phyloP scores from a whole-genome alignment of 2,329 filamentous ascomycete species.

The Phyllosticta citriasiana region DNA sequence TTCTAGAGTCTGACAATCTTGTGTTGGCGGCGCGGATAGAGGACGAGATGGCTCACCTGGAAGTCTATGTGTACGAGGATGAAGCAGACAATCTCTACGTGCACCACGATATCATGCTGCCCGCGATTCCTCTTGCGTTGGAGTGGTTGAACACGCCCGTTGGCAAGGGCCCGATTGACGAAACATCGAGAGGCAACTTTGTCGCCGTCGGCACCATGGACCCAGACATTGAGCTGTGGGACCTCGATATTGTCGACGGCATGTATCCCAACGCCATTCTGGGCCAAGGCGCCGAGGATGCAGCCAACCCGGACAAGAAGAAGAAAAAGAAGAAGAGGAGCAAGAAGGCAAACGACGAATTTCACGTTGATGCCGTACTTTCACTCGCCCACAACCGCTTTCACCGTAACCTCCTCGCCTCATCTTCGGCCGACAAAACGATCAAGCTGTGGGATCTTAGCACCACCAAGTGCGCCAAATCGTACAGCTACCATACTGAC shows the following conservation, averaged over 20 bases:
- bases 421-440: slow-evolving; percentile 90
- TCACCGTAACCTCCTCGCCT: slow-evolving; percentile 89
- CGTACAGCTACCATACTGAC: slow-evolving; percentile 90
- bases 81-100: slow-evolving; percentile 93
- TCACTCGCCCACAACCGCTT: slow-evolving; percentile 85
- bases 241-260: slow-evolving; percentile 88
- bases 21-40: slow-evolving; percentile 88
- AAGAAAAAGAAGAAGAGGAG: slow-evolving; percentile 85
- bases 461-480: slow-evolving; percentile 86
- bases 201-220: slow-evolving; percentile 96
- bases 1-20: slow-evolving; percentile 85
- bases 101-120: slow-evolving; percentile 98
- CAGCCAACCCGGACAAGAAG: slow-evolving; percentile 48
- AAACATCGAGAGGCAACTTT: slow-evolving; percentile 70
- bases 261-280: slow-evolving; percentile 98
- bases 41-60: slow-evolving; percentile 91
- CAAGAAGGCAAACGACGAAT: slow-evolving; percentile 79
- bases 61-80: slow-evolving; percentile 97
- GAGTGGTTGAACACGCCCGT: slow-evolving; percentile 96
- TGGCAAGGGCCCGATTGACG: slow-evolving; percentile 53
- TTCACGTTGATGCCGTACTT: slow-evolving; percentile 89
- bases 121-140: slow-evolving; percentile 86
- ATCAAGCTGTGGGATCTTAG: slow-evolving; percentile 97
- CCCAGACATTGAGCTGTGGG: slow-evolving; percentile 97
- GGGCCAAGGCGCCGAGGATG: slow-evolving; percentile 51